phyloP scores from a whole-genome alignment of 805 yeast species.

The Saccharomycopsis vini region DNA sequence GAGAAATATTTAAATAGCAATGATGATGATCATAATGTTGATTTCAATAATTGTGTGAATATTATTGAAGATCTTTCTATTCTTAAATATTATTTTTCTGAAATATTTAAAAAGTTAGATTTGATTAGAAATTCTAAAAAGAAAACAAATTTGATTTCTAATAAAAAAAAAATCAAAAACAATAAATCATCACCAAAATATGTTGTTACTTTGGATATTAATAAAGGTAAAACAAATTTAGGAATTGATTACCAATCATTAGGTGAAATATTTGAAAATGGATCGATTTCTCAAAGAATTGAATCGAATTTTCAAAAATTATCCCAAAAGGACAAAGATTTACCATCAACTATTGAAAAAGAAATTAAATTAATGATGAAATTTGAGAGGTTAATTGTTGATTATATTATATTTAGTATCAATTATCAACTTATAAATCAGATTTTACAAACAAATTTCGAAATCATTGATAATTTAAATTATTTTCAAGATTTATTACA shows the following conservation, averaged over 20 bases:
- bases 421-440: conserved; percentile 29
- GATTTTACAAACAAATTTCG: conserved; percentile 34
- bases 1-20: conserved; percentile 7
- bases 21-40: neutral
- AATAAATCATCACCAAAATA: neutral
- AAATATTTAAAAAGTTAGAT: conserved; percentile 5
- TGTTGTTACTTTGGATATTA: neutral
- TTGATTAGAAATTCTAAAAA: neutral
- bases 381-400: conserved; percentile 25
- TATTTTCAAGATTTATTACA: conserved; percentile 37
- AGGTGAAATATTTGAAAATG: conserved; percentile 3
- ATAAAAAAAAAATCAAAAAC: neutral
- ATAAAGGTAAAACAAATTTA: no score
- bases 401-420: conserved; percentile 27
- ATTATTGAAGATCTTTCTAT: conserved; percentile 9
- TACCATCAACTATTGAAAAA: neutral
- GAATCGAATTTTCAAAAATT: neutral
- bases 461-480: conserved; percentile 34
- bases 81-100: conserved; percentile 5
- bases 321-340: neutral
- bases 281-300: conserved; percentile 8
- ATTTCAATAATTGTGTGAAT: neutral
- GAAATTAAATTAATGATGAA: conserved; percentile 16
- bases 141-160: no score
- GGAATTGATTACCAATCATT: neutral